Percentiles rank a stretch among this genome's conserved stretches.
These are phyloP conservation scores for Alternaria ventricosa DNA, from an alignment of 2,329 filamentous ascomycete genomes.

Conservation along the genomic window DNA sequence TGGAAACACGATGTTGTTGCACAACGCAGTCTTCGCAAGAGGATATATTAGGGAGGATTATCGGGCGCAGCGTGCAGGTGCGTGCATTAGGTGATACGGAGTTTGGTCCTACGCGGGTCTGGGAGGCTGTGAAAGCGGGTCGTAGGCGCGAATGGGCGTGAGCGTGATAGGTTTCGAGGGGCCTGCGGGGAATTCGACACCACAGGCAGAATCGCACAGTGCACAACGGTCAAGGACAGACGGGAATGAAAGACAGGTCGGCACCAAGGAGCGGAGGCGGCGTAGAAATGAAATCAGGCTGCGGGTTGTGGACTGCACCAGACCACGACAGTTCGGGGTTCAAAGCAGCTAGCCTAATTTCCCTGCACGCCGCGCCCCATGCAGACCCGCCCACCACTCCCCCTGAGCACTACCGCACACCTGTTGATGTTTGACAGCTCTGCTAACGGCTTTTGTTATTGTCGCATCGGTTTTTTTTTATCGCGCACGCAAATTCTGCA, in stretches of 20 bases:
- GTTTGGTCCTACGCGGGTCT: neutral
- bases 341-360: slow-evolving; percentile 9
- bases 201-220: neutral
- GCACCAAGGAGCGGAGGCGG: slow-evolving; percentile 10
- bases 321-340: slow-evolving; percentile 7
- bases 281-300: slow-evolving; percentile 15
- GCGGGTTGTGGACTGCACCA: slow-evolving; percentile 5
- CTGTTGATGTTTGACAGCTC: neutral
- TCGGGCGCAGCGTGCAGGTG: slow-evolving; percentile 1
- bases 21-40: neutral
- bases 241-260: slow-evolving; percentile 14
- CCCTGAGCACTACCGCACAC: slow-evolving; percentile 11
- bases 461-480: neutral
- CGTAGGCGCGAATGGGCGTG: neutral
- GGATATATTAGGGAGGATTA: slow-evolving; percentile 1
- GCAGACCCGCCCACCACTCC: slow-evolving; percentile 12
- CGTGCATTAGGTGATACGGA: neutral
- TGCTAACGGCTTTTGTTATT: slow-evolving; percentile 1
- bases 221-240: slow-evolving; percentile 14
- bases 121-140: slow-evolving; percentile 1
- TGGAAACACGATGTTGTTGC: slow-evolving; percentile 1
- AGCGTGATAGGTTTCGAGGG: neutral
- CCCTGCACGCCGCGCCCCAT: slow-evolving; percentile 9
- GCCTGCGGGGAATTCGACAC: neutral
- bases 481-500: neutral